Percentiles rank a stretch among this genome's conserved stretches.
Evolutionary conservation across 176 grass and related monocot species (phyloP).

Genomic region (Otatea glauca): DNA sequence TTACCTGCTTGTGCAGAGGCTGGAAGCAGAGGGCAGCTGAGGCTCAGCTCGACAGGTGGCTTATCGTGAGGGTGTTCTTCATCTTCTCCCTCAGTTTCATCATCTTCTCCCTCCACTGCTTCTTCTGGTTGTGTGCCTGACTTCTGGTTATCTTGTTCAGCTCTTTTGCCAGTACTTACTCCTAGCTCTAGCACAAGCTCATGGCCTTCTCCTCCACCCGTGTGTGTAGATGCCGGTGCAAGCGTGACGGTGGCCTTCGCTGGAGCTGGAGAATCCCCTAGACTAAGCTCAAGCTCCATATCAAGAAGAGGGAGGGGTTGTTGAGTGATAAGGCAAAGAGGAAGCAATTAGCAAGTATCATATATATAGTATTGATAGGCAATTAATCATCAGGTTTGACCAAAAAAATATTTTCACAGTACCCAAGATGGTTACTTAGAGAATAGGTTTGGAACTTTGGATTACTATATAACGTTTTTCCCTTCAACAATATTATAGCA

Average conservation of each 20-base stretch:
- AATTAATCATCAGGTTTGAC: conserved; percentile 34
- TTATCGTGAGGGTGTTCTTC: neutral
- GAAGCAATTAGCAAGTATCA: conserved; percentile 2
- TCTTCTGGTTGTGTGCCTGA: conserved; percentile 4
- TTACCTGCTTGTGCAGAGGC: conserved; percentile 34
- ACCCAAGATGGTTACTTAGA: conserved; percentile 7
- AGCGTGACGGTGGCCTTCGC: neutral
- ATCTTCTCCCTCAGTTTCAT: conserved; percentile 12
- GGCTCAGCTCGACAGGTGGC: conserved; percentile 29
- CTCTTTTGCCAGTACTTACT: conserved; percentile 27
- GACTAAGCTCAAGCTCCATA: conserved; percentile 63
- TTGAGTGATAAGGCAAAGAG: conserved; percentile 33
- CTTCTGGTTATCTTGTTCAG: conserved; percentile 32
- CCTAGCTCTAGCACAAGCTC: conserved; percentile 49
- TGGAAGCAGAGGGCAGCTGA: conserved; percentile 1
- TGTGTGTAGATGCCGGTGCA: neutral
- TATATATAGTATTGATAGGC: conserved; percentile 43
- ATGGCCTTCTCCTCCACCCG: conserved; percentile 6
- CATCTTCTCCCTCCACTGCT: neutral
- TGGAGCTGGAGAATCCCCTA: conserved; percentile 47
- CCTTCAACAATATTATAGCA: conserved; percentile 1
- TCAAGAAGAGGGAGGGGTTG: neutral
- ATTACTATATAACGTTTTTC: neutral
- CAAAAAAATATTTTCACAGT: conserved; percentile 13
- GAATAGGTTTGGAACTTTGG: neutral